Percentiles rank a stretch among this genome's conserved stretches.
Conservation (phyloP, 2,329 filamentous ascomycete genomes). For the Cordyceps farinosa region DNA sequence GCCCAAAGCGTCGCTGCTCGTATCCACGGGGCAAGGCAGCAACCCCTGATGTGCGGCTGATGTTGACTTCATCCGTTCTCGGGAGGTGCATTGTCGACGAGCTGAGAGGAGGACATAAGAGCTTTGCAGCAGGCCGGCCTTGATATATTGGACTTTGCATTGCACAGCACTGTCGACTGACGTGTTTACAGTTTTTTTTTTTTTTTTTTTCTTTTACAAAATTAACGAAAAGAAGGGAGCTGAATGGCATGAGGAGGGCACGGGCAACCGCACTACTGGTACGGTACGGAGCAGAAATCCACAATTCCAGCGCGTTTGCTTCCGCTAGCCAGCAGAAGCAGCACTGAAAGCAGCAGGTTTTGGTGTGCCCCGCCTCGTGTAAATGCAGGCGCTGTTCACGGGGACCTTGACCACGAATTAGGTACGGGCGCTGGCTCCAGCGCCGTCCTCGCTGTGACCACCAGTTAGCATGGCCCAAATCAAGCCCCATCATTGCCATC, state of each 20-base stretch:
- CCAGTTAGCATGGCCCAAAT: neutral
- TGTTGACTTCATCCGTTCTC: slow-evolving; percentile 5
- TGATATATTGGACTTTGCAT: neutral
- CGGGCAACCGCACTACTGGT: neutral
- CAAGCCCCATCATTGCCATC: neutral
- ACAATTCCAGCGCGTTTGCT: too few species aligned
- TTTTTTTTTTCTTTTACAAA: neutral
- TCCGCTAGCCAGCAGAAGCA: neutral
- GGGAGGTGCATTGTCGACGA: neutral
- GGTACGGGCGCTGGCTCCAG: neutral
- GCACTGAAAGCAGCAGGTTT: neutral
- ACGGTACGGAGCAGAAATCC: too few species aligned
- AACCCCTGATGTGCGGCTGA: slow-evolving; percentile 7
- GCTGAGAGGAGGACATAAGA: neutral
- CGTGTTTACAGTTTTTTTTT: neutral
- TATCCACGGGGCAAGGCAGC: neutral
- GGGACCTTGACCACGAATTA: neutral
- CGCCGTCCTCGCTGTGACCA: slow-evolving; percentile 3
- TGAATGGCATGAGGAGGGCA: slow-evolving; percentile 4
- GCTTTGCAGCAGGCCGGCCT: neutral
- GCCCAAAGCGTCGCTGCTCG: neutral
- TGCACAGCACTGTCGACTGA: neutral
- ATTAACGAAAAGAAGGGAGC: neutral
- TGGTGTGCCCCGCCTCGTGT: slow-evolving; percentile 2
- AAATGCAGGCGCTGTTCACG: neutral